phyloP scores from a whole-genome alignment of 2,329 filamentous ascomycete genomes.

The Cytospora mali region DNA sequence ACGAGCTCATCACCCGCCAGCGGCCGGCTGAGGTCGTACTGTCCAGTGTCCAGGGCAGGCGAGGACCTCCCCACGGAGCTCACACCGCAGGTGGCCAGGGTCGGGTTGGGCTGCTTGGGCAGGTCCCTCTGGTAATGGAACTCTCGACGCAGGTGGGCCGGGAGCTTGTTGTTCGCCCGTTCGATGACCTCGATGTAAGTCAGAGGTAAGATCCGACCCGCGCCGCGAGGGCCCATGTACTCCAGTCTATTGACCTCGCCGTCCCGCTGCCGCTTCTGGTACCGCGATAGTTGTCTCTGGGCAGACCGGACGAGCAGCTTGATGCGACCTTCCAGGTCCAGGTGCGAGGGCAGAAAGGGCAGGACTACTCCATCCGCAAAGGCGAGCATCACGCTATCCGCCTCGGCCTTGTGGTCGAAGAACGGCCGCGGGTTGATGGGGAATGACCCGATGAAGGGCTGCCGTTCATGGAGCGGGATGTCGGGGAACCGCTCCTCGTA shows the following conservation, averaged over 20 bases:
- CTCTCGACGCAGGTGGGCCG: conserved; percentile 4
- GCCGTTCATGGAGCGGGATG: conserved; percentile 8
- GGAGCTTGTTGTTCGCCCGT: conserved; percentile 17
- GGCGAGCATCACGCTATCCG: conserved; percentile 23
- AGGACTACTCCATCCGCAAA: conserved; percentile 24
- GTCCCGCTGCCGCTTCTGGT: conserved; percentile 19
- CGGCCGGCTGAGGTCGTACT: conserved; percentile 15
- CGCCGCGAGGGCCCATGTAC: conserved; percentile 19
- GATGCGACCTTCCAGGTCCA: conserved; percentile 24
- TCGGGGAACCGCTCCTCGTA: conserved; percentile 29
- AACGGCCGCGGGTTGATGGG: conserved; percentile 26
- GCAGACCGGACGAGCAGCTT: conserved; percentile 24
- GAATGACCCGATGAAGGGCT: conserved; percentile 22
- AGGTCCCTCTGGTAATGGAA: conserved; percentile 15
- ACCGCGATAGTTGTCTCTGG: conserved; percentile 23
- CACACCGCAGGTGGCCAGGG: conserved; percentile 24
- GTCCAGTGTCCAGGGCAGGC: conserved; percentile 6
- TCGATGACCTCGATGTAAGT: conserved; percentile 24
- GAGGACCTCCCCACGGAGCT: conserved; percentile 21
- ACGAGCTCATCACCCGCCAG: conserved; percentile 2
- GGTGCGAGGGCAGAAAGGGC: conserved; percentile 16
- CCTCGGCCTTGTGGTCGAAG: conserved; percentile 18
- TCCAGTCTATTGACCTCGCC: conserved; percentile 2
- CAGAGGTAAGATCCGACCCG: conserved; percentile 19
- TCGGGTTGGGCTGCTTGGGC: conserved; percentile 21